phyloP scores from a whole-genome alignment of 2,329 filamentous ascomycete genomes.

The Tolypocladium pustulatum region DNA sequence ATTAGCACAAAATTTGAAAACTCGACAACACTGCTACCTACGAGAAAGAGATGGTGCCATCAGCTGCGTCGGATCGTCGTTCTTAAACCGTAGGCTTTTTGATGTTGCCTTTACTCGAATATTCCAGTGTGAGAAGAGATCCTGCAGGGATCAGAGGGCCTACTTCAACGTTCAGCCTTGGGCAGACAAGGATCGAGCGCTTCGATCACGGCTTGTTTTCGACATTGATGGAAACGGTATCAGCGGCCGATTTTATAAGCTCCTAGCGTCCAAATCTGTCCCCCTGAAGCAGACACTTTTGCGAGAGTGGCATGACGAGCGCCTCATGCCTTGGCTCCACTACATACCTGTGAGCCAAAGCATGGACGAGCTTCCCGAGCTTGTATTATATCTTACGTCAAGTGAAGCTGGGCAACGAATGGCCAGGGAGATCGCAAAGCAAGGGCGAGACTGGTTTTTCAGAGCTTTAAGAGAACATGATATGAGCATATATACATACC shows the following conservation, averaged over 20 bases:
- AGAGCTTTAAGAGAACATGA: constrained; percentile 47
- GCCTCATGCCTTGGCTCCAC: constrained; percentile 45
- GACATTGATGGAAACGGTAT: constrained; percentile 48
- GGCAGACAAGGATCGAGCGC: constrained; percentile 21
- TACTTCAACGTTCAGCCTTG: constrained; percentile 20
- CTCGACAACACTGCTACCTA: constrained; percentile 20
- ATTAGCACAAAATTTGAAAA: constrained; percentile 22
- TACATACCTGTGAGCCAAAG: constrained; percentile 41
- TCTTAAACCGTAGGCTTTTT: constrained; percentile 27
- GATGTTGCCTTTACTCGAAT: constrained; percentile 34
- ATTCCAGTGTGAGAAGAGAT: constrained; percentile 29
- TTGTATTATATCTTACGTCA: constrained; percentile 34
- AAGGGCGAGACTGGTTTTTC: constrained; percentile 43
- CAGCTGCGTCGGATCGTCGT: constrained; percentile 11
- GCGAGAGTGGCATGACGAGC: constrained; percentile 48
- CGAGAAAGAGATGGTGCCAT: constrained; percentile 9
- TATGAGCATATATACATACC: constrained; percentile 48
- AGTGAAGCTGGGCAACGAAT: constrained; percentile 33
- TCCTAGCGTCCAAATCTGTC: constrained; percentile 34
- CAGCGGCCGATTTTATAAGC: constrained; percentile 40
- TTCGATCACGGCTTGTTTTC: constrained; percentile 31
- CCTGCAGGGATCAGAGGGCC: constrained; percentile 23
- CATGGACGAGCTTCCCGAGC: constrained; percentile 40
- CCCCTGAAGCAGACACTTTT: constrained; percentile 43
- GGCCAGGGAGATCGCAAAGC: constrained; percentile 40